phyloP scores from a whole-genome alignment of 2,329 filamentous ascomycete species.

The Scortechinia acanthostroma region DNA sequence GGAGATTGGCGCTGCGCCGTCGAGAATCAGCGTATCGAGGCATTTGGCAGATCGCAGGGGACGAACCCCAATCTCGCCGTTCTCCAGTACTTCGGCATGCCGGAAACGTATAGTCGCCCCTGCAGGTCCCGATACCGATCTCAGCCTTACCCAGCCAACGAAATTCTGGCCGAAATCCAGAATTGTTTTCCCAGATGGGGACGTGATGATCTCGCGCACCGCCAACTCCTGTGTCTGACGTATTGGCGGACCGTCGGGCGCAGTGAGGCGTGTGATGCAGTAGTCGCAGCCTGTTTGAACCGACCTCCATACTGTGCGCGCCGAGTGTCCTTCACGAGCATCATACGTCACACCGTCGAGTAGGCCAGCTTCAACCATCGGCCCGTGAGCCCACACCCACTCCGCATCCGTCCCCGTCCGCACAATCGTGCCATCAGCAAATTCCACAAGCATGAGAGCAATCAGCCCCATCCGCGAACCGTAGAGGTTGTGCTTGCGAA shows the following conservation, averaged over 20 bases:
- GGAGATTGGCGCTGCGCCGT: slow-evolving; percentile 11
- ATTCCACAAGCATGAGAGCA: slow-evolving; percentile 25
- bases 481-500: slow-evolving; percentile 22
- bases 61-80: slow-evolving; percentile 25
- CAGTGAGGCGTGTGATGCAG: slow-evolving; percentile 20
- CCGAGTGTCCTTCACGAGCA: slow-evolving; percentile 15
- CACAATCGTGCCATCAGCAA: slow-evolving; percentile 15
- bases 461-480: slow-evolving; percentile 28
- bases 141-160: slow-evolving; percentile 37
- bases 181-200: slow-evolving; percentile 31
- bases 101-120: slow-evolving; percentile 32
- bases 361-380: slow-evolving; percentile 28
- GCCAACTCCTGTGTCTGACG: slow-evolving; percentile 20
- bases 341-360: slow-evolving; percentile 47
- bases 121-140: slow-evolving; percentile 18
- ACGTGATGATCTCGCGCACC: slow-evolving; percentile 17
- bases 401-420: slow-evolving; percentile 22
- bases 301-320: slow-evolving; percentile 5
- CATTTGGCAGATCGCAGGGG: slow-evolving; percentile 34
- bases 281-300: too few relatives aligned
- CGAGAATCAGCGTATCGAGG: slow-evolving; percentile 25
- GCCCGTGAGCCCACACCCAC: slow-evolving; percentile 23
- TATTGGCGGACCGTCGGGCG: slow-evolving; percentile 34
- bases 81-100: slow-evolving; percentile 32
- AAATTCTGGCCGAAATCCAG: slow-evolving; percentile 53